Evolutionary conservation across 2,329 filamentous ascomycete genomes (phyloP).

Genomic region (Pestalotiopsis sp.): DNA sequence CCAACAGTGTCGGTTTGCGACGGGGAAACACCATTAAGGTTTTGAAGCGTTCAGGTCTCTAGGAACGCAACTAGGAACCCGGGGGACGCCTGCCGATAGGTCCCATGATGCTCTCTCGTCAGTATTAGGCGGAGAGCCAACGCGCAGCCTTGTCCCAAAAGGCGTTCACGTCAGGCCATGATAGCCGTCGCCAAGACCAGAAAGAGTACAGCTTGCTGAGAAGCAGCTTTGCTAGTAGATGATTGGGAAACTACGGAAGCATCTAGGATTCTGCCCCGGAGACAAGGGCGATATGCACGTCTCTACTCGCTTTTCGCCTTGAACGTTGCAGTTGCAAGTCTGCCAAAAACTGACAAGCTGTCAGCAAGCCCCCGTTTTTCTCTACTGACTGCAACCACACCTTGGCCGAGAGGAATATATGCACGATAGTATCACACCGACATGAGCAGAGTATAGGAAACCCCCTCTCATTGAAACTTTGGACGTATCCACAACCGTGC

Average conservation of each 20-base stretch:
- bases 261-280: neutral
- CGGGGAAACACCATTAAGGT: neutral
- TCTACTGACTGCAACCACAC: too few relatives aligned
- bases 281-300: neutral
- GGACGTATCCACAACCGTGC: neutral
- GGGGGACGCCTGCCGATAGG: neutral
- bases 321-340: neutral
- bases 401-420: too few relatives aligned
- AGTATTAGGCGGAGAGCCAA: neutral
- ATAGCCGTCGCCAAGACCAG: too few relatives aligned
- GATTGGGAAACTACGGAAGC: neutral
- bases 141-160: neutral
- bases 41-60: neutral
- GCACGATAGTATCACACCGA: neutral
- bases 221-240: too few relatives aligned
- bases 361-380: too few relatives aligned
- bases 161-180: neutral
- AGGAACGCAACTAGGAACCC: neutral
- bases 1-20: neutral
- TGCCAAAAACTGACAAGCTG: neutral
- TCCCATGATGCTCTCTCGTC: neutral
- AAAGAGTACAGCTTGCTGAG: too few relatives aligned
- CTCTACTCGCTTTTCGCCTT: neutral
- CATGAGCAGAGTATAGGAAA: neutral
- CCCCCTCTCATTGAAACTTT: neutral